Evolutionary conservation across 768 basidiomycete genomes (phyloP).

Genomic region (Lactarius pseudohatsudake): DNA sequence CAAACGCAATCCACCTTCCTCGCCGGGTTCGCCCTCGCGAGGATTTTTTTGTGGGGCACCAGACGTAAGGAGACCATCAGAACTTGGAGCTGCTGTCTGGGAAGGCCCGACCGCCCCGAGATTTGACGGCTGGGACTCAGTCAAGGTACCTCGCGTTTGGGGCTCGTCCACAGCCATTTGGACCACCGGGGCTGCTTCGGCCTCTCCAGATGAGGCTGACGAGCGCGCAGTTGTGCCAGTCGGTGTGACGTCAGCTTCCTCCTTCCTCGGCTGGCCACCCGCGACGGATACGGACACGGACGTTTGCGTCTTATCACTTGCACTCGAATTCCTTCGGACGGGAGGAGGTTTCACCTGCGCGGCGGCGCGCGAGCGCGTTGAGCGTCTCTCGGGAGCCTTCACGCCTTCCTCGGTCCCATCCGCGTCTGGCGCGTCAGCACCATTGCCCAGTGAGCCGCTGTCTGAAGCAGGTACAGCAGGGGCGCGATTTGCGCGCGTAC

Average conservation of each 20-base stretch:
- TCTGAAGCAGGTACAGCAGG: conserved; percentile 18
- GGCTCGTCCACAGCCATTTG: conserved; percentile 11
- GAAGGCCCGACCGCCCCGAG: conserved; percentile 7
- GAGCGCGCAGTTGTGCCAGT: conserved; percentile 3
- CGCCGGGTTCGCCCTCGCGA: conserved; percentile 19
- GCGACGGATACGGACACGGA: conserved; percentile 29
- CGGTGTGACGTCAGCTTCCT: conserved; percentile 12
- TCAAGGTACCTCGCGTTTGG: not conserved
- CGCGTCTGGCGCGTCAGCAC: conserved; percentile 20
- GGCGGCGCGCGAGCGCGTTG: conserved; percentile 30
- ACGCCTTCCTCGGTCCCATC: conserved; percentile 26
- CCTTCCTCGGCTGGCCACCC: conserved; percentile 26
- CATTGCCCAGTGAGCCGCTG: conserved; percentile 25
- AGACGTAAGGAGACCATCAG: not conserved
- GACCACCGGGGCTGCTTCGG: conserved; percentile 11
- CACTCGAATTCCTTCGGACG: conserved; percentile 28
- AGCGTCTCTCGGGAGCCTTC: conserved; percentile 27
- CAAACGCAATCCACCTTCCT: conserved; percentile 22
- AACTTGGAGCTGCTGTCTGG: not conserved
- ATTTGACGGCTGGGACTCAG: conserved; percentile 11
- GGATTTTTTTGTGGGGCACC: conserved; percentile 4
- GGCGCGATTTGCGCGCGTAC: conserved; percentile 27
- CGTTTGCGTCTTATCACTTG: conserved; percentile 29
- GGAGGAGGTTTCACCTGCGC: conserved; percentile 21
- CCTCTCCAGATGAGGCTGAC: conserved; percentile 16